Evolutionary conservation across 2,329 filamentous ascomycete species (phyloP).

Genomic region (Chaetothyriales sp.): DNA sequence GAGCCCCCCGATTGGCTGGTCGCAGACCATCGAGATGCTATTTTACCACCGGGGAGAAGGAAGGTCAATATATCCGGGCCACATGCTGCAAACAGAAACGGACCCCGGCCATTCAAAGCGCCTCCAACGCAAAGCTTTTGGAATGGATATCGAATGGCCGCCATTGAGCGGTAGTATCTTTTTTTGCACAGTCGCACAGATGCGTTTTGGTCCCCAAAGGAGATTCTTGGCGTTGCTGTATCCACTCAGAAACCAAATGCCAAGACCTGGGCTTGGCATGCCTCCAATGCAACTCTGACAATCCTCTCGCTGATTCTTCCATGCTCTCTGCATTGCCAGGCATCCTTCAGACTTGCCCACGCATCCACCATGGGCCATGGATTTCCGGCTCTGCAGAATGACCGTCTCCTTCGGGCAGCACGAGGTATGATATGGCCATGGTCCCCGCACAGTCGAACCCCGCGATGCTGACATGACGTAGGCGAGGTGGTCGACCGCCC

Average conservation of each 20-base stretch:
- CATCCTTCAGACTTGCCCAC: background rate
- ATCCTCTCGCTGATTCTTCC: background rate
- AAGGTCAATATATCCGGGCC: slow-evolving; percentile 59
- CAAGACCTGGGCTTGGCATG: too few relatives aligned
- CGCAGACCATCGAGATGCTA: background rate
- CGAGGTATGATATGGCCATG: slow-evolving; percentile 45
- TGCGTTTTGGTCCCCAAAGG: too few relatives aligned
- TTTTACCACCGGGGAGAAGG: slow-evolving; percentile 25
- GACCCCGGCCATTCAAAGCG: slow-evolving; percentile 16
- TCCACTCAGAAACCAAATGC: too few relatives aligned
- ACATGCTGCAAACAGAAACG: slow-evolving; percentile 56
- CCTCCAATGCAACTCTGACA: background rate
- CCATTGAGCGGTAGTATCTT: slow-evolving; percentile 13
- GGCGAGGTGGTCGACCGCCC: slow-evolving; percentile 83
- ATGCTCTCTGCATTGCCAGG: background rate
- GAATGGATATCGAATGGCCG: slow-evolving; percentile 39
- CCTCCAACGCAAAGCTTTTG: slow-evolving; percentile 40
- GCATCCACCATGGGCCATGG: slow-evolving; percentile 43
- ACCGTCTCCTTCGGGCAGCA: slow-evolving; percentile 77
- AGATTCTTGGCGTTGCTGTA: too few relatives aligned
- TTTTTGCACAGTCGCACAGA: background rate
- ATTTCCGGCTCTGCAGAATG: slow-evolving; percentile 81
- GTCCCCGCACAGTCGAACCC: background rate
- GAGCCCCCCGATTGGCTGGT: background rate
- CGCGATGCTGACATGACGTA: slow-evolving; percentile 1